These are phyloP conservation scores for Domatiomyces catenatus DNA, from an alignment of 2,329 filamentous ascomycete genomes.

Conservation along the genomic window DNA sequence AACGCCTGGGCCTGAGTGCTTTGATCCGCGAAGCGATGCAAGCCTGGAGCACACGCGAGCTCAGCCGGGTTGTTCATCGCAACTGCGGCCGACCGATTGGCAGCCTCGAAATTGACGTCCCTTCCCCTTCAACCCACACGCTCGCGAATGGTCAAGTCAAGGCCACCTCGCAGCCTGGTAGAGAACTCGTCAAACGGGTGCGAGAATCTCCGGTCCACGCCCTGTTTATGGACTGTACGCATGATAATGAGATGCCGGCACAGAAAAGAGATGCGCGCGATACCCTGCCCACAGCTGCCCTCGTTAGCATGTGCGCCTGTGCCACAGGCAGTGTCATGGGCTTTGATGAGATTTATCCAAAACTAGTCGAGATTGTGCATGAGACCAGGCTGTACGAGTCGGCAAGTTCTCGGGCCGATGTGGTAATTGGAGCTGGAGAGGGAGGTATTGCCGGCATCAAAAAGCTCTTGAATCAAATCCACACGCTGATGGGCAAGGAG, in stretches of 20 bases:
- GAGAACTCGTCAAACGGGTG: slow-evolving; percentile 62
- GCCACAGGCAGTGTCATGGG: slow-evolving; percentile 94
- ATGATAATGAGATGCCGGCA: slow-evolving; percentile 91
- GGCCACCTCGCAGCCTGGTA: slow-evolving; percentile 16
- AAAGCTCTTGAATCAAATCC: slow-evolving; percentile 85
- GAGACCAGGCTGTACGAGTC: slow-evolving; percentile 76
- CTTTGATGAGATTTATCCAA: slow-evolving; percentile 91
- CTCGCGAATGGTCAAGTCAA: slow-evolving; percentile 17
- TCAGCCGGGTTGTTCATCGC: slow-evolving; percentile 82
- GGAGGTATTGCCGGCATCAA: slow-evolving; percentile 81
- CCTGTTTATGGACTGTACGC: slow-evolving; percentile 97
- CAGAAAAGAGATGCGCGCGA: slow-evolving; percentile 91
- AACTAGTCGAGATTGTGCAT: slow-evolving; percentile 79
- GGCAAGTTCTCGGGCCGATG: slow-evolving; percentile 47
- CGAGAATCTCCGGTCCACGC: slow-evolving; percentile 81
- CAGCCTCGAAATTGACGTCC: slow-evolving; percentile 75
- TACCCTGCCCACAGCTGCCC: slow-evolving; percentile 80
- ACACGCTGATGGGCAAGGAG: slow-evolving; percentile 88
- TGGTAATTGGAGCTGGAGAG: slow-evolving; percentile 54
- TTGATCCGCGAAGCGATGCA: slow-evolving; percentile 97
- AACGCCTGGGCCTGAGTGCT: slow-evolving; percentile 75
- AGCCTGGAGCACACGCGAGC: slow-evolving; percentile 83
- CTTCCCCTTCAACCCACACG: slow-evolving; percentile 21
- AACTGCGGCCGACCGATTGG: slow-evolving; percentile 90
- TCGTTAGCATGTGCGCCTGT: slow-evolving; percentile 91